Conservation (phyloP, 306 rosid species). For the Parietaria judaica region DNA sequence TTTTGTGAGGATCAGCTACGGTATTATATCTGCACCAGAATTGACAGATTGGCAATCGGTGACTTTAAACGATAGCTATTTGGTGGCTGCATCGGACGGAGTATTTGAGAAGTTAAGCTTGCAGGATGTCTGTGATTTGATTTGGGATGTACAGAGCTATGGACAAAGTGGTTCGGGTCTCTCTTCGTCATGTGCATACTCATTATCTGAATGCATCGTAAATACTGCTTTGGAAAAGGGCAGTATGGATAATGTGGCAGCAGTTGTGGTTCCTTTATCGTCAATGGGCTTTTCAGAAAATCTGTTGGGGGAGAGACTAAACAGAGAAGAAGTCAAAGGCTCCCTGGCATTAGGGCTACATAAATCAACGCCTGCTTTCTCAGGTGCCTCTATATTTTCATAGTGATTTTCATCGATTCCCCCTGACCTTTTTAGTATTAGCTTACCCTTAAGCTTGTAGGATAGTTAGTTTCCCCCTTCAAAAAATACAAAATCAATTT, state of each 20-base stretch:
- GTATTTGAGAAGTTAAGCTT: constrained; percentile 75
- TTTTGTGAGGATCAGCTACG: constrained; percentile 44
- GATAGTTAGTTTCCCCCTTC: no score
- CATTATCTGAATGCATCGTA: constrained; percentile 76
- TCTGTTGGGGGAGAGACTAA: constrained; percentile 26
- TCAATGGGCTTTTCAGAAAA: constrained; percentile 31
- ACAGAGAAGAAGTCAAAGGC: constrained; percentile 35
- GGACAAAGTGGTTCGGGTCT: constrained; percentile 33
- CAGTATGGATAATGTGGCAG: constrained; percentile 85
- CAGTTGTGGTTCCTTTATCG: constrained; percentile 74
- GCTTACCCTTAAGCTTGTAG: no score
- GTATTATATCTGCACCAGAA: constrained; percentile 88
- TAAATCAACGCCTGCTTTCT: neutral
- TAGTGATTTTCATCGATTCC: no score
- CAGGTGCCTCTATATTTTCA: constrained; percentile 9
- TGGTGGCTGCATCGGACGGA: constrained; percentile 95
- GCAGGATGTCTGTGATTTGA: constrained; percentile 89
- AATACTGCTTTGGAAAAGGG: constrained; percentile 63
- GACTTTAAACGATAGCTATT: constrained; percentile 76
- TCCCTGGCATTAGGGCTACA: constrained; percentile 19
- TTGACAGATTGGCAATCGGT: constrained; percentile 90
- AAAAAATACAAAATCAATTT: no score
- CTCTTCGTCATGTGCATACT: constrained; percentile 54
- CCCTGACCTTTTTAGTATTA: no score
- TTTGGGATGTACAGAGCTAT: constrained; percentile 57